phyloP scores from a whole-genome alignment of 331 rosid species.

The Malus hybrid region DNA sequence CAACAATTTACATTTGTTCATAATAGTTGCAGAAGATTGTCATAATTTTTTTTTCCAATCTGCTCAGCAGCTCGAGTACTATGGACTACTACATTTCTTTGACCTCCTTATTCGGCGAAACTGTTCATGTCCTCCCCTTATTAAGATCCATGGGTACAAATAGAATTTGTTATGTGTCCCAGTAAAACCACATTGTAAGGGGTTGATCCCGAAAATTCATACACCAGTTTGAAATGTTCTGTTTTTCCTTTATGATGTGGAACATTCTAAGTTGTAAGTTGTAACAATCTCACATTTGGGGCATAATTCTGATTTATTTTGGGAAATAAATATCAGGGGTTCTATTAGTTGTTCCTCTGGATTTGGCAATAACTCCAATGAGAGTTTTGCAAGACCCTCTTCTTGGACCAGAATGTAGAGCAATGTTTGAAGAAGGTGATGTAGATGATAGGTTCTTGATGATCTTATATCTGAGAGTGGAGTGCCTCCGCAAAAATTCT shows the following conservation, averaged over 20 bases:
- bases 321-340: constrained; percentile 40
- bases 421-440: constrained; percentile 86
- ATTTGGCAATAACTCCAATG: constrained; percentile 94
- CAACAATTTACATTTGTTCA: neutral
- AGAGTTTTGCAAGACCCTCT: constrained; percentile 94
- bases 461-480: constrained; percentile 71
- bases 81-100: no score
- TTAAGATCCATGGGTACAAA: neutral
- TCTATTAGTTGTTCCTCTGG: constrained; percentile 72
- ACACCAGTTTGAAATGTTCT: neutral
- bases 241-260: neutral
- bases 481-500: constrained; percentile 70
- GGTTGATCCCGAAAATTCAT: neutral
- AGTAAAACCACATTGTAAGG: neutral
- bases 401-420: constrained; percentile 79
- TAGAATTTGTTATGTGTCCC: neutral
- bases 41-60: neutral
- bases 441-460: constrained; percentile 87
- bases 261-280: neutral
- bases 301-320: constrained; percentile 2
- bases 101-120: neutral
- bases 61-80: neutral
- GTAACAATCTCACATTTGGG: neutral
- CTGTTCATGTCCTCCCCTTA: neutral
- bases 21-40: neutral